A percentile compares a stretch with the other conserved stretches of the same genome.
These are phyloP conservation scores for Cryptosporidium bovis DNA, from an alignment of 169 alveolate species.

Conservation along the genomic window DNA sequence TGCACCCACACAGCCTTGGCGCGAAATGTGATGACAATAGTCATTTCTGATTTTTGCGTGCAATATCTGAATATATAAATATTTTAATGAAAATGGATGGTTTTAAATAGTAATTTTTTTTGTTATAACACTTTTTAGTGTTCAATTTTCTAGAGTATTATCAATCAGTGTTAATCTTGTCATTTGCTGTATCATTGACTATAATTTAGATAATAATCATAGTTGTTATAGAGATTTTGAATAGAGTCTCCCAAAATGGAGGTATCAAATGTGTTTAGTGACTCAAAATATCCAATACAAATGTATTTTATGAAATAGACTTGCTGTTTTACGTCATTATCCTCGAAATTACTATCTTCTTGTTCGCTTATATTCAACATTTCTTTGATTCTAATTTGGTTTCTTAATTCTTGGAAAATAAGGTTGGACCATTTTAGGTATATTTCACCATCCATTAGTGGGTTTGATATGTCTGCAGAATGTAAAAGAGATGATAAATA, in stretches of 20 bases:
- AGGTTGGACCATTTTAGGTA: slow-evolving; percentile 45
- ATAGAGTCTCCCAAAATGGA: slow-evolving; percentile 43
- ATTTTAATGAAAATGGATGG: no score
- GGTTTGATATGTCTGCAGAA: slow-evolving; percentile 66
- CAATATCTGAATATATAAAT: no score
- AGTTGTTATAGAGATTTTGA: slow-evolving; percentile 38
- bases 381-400: slow-evolving; percentile 13
- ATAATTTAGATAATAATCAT: not conserved
- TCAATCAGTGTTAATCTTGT: not conserved
- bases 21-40: no score
- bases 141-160: not conserved
- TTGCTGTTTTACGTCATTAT: not conserved
- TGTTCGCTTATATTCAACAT: not conserved
- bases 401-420: slow-evolving; percentile 26
- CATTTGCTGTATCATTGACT: not conserved
- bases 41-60: no score
- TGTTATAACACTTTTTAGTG: no score
- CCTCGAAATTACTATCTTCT: not conserved
- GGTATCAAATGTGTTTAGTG: slow-evolving; percentile 19
- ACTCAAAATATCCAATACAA: slow-evolving; percentile 30
- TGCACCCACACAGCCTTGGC: no score
- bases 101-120: no score
- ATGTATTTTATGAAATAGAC: not conserved
- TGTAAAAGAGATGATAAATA: slow-evolving; percentile 20
- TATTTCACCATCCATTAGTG: slow-evolving; percentile 31